phyloP scores from a whole-genome alignment of 225 moss, liverwort and hornwort species.

The Anthoceros angustus region DNA sequence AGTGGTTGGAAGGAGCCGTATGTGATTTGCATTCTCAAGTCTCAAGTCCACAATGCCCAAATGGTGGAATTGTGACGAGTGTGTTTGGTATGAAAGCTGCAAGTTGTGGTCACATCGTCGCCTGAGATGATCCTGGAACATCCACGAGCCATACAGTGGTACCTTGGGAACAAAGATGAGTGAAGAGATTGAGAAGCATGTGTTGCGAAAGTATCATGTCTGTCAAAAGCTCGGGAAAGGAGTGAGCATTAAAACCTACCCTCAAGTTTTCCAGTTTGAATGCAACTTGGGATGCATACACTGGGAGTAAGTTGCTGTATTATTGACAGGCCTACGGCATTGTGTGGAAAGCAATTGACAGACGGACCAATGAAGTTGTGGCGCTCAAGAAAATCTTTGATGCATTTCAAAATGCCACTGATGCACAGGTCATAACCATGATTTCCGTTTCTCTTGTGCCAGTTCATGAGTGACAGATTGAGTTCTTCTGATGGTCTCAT shows the following conservation, averaged over 20 bases:
- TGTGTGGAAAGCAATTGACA: conserved; percentile 91
- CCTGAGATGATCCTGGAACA: no score
- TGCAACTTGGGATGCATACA: background rate
- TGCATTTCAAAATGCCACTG: conserved; percentile 91
- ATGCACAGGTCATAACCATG: conserved; percentile 45
- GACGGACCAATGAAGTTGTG: conserved; percentile 64
- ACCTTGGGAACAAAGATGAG: conserved; percentile 11
- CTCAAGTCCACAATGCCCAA: no score
- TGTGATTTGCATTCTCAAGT: no score
- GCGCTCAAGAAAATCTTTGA: conserved; percentile 98
- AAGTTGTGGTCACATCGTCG: no score
- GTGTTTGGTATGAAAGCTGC: no score
- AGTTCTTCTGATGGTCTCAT: background rate
- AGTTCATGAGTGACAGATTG: no score
- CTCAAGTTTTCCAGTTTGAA: background rate
- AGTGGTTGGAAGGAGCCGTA: no score
- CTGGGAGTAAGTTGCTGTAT: background rate
- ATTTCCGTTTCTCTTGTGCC: background rate
- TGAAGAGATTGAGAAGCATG: conserved; percentile 41
- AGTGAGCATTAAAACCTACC: conserved; percentile 6
- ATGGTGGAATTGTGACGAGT: no score
- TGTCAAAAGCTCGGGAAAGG: conserved; percentile 44
- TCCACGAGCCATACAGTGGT: no score
- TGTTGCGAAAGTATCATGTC: conserved; percentile 33
- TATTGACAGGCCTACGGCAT: conserved; percentile 69